Conservation (phyloP, 441 rosid genomes). For the Flueggea neowawraea region DNA sequence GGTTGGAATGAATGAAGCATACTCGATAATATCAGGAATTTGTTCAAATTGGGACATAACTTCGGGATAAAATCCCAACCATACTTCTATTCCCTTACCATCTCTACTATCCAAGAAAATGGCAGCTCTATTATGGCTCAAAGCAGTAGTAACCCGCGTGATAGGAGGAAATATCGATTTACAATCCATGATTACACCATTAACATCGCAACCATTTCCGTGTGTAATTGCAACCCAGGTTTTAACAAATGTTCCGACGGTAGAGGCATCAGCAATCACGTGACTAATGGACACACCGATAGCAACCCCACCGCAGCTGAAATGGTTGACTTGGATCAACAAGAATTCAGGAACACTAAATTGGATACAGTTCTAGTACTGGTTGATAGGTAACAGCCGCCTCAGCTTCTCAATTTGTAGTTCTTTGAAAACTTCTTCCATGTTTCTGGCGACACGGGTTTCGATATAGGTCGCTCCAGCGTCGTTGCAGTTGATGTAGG, state of each 20-base stretch:
- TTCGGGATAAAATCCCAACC: no score
- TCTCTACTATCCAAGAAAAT: no score
- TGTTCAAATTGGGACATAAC: no score
- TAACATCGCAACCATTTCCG: no score
- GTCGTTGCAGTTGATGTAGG: constrained; percentile 24
- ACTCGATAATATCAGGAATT: no score
- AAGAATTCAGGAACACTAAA: neutral
- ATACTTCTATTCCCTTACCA: no score
- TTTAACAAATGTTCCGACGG: constrained; percentile 6
- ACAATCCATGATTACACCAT: no score
- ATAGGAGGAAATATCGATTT: no score
- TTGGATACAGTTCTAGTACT: neutral
- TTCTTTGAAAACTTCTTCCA: constrained; percentile 13
- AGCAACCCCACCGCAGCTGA: constrained; percentile 30
- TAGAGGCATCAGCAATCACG: constrained; percentile 18
- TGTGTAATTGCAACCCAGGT: constrained; percentile 15
- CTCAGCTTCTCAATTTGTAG: neutral
- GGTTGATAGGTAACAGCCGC: constrained; percentile 9
- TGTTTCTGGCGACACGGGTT: constrained; percentile 7
- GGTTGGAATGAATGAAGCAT: no score
- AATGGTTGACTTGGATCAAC: constrained; percentile 13
- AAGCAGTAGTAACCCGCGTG: no score
- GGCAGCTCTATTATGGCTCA: no score
- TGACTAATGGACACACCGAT: constrained; percentile 16
- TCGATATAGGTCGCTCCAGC: constrained; percentile 15